Evolutionary conservation across 2,329 filamentous ascomycete genomes (phyloP).

Genomic region (Verticillium nubilum): DNA sequence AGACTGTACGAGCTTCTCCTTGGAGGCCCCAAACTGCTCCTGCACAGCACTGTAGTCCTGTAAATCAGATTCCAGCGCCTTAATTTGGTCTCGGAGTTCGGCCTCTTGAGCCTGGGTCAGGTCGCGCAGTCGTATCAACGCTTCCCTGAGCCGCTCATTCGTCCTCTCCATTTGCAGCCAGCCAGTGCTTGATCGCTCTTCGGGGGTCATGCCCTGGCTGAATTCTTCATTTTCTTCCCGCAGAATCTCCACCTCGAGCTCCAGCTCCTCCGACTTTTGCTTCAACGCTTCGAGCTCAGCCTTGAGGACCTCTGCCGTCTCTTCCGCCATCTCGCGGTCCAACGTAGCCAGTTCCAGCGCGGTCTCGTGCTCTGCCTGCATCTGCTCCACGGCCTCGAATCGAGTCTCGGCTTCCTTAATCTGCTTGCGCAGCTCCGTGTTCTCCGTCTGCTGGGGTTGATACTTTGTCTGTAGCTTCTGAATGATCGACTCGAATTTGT

Average conservation of each 20-base stretch:
- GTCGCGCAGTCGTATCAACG: slow-evolving; percentile 77
- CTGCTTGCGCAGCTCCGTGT: slow-evolving; percentile 67
- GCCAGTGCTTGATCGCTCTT: slow-evolving; percentile 79
- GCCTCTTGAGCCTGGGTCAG: slow-evolving; percentile 80
- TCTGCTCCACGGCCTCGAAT: slow-evolving; percentile 63
- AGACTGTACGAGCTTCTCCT: slow-evolving; percentile 66
- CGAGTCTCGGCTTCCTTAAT: slow-evolving; percentile 69
- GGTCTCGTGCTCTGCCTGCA: slow-evolving; percentile 79
- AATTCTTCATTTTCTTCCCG: slow-evolving; percentile 83
- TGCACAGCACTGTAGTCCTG: slow-evolving; percentile 63
- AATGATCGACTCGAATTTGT: slow-evolving; percentile 78
- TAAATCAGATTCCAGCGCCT: slow-evolving; percentile 66
- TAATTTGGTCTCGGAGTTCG: slow-evolving; percentile 71
- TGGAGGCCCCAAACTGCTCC: slow-evolving; percentile 62
- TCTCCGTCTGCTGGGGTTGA: slow-evolving; percentile 77
- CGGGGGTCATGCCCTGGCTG: slow-evolving; percentile 76
- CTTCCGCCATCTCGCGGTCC: slow-evolving; percentile 94
- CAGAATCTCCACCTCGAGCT: slow-evolving; percentile 82
- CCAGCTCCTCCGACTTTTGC: slow-evolving; percentile 72
- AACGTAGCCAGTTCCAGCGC: slow-evolving; percentile 81
- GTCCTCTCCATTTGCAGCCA: slow-evolving; percentile 90
- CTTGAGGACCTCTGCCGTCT: slow-evolving; percentile 78
- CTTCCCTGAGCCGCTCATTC: slow-evolving; percentile 82
- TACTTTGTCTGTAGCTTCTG: slow-evolving; percentile 88
- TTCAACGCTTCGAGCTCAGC: slow-evolving; percentile 74